A percentile compares a stretch with the other conserved stretches of the same genome.
phyloP scores from a whole-genome alignment of 225 moss, liverwort and hornwort genomes.

The Polytrichum formosum region DNA sequence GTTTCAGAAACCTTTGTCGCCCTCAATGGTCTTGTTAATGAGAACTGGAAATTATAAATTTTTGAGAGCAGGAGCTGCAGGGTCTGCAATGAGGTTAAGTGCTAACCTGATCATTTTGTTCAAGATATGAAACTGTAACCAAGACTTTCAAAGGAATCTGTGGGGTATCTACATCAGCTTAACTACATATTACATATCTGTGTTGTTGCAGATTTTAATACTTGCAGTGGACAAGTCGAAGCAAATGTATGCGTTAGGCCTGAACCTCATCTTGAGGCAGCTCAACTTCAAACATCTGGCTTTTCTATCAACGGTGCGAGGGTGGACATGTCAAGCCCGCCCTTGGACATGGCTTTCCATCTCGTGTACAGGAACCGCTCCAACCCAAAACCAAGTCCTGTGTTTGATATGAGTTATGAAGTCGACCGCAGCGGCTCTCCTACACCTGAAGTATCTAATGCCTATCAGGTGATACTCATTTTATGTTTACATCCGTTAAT shows the following conservation, averaged over 20 bases:
- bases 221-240: constrained; percentile 3
- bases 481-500: neutral
- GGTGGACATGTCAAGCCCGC: constrained; percentile 18
- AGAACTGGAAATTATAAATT: too few species aligned
- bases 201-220: constrained; percentile 12
- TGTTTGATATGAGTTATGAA: constrained; percentile 18
- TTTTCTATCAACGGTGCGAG: constrained; percentile 11
- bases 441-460: constrained; percentile 20
- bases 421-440: constrained; percentile 20
- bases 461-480: constrained; percentile 14
- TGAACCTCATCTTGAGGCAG: constrained; percentile 10
- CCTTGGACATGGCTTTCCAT: constrained; percentile 22
- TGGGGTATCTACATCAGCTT: neutral
- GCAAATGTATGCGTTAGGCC: constrained; percentile 2
- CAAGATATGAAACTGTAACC: too few species aligned
- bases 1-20: too few species aligned
- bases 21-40: too few species aligned
- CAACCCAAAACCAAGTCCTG: constrained; percentile 17
- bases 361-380: constrained; percentile 28
- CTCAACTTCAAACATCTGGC: constrained; percentile 17
- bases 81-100: too few species aligned
- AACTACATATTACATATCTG: neutral
- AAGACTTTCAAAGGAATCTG: too few species aligned
- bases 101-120: too few species aligned
- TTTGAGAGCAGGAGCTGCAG: too few species aligned